Evolutionary conservation across 495 filamentous ascomycete species (phyloP), one percentile per base, ranked within the genome.

Genomic region (Aspergillus mulundensis): DNA sequence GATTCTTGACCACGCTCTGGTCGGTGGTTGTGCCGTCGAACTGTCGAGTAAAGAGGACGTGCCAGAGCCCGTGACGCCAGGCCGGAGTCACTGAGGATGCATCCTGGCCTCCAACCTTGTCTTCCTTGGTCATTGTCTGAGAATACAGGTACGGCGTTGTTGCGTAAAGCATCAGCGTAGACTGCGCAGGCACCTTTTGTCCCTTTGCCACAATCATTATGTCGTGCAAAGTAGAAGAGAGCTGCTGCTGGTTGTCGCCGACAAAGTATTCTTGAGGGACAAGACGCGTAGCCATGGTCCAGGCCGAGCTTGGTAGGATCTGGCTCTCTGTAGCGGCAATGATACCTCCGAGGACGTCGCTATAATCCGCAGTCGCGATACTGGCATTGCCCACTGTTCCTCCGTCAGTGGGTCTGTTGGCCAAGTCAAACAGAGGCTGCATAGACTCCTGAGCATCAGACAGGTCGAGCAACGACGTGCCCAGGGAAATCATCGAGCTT

Each of bases 41-140:
- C 25, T 34, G 12, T 16, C 52, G 51, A 3, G 47, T 25, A 34
- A 59, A 54, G 12, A 61, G 53, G 8, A 58, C 48, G 40, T 64
- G 61, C 61, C 61, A 64, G 12, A 61, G 23, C 3, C 51, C 44
- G 15, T 56, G 34, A 21, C 61, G 51, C 61, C 61, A 64, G 18
- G 58, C 58, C 16, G 61, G 61, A 7, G 58, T 58, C 15, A 61
- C 44, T 2, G 61, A 61, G 2, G 61, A 28, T 1, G 58, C 58
- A 0, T 58, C 61, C 3, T 55, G 61, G 0, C 56, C 52, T 25
- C 43, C 52, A 19, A 53, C 20, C 19, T 52, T 40, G 19, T 64
- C 61, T 1, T 40, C 47, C 20, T 25, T 15, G 0, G 56, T 53
- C 32, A 62, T 54, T 1, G n/a, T 50, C 23, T 38, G 48, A 0